Evolutionary conservation across 2,329 filamentous ascomycete genomes (phyloP), one percentile per base, ranked within the genome.

Genomic region (Davidsoniella virescens): DNA sequence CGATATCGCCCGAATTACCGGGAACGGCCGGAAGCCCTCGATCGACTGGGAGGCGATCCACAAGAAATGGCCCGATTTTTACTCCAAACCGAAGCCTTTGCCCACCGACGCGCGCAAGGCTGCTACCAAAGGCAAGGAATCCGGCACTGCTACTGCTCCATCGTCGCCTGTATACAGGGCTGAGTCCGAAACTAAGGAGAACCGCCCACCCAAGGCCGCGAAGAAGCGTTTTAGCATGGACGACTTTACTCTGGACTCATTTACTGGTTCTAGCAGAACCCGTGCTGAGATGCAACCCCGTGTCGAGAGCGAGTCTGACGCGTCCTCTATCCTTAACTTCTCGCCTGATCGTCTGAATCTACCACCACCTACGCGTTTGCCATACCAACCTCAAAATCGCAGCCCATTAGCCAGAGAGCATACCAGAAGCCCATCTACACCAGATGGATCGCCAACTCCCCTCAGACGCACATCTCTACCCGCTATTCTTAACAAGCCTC

Each of bases 41-140:
- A 59, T 69, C 55, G 67, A 70, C 58, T 67, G 63, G 62, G 67
- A 70, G 36, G 66, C 64, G 52, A 67, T 66, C 41, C 66, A 69
- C 56, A 69, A 68, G 58, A 67, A 70, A 57, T 75, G 73, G 66
- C 71, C 72, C 18, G 72, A 75, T 55, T 75, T 66, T 57, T 70
- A 67, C 49, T 62, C 65, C 54, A 61, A 64, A 58, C 67, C 67
- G 36, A 67, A 65, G 54, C 44, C 49, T 41, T 53, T 56, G 53
- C 60, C 45, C n/a, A 40, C 40, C 26, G 42, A 51, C 10, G 41
- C 44, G 33, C 49, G 45, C 26, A 49, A 52, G 33, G 10, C 36
- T 26, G 40, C 37, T 6, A 39, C 38, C 9, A 47, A 43, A 36
- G 20, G 25, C 37, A 47, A 17, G 26, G 40, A 40, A 23, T 38